These are phyloP conservation scores for Aspergillus sojae DNA, from an alignment of 2,329 filamentous ascomycete genomes.

Conservation along the genomic window DNA sequence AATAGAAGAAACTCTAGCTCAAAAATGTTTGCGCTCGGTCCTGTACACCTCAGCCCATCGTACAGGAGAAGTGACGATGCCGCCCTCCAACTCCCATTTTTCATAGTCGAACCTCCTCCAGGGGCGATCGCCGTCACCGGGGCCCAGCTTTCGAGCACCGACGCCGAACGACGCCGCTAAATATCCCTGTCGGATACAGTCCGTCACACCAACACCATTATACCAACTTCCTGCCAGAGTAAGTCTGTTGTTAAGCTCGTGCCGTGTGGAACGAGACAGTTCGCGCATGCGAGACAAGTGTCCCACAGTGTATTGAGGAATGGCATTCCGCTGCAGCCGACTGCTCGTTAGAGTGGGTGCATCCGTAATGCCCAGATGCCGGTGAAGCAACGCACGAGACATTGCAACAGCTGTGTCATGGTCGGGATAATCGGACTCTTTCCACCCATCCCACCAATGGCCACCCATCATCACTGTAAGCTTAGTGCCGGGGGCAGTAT, in stretches of 20 bases:
- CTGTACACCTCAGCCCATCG: constrained; percentile 16
- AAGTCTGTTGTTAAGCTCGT: constrained; percentile 64
- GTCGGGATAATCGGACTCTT: constrained; percentile 58
- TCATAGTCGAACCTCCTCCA: constrained; percentile 25
- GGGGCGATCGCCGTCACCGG: constrained; percentile 11
- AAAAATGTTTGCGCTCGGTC: constrained; percentile 17
- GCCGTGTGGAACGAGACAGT: constrained; percentile 58
- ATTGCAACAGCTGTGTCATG: constrained; percentile 68
- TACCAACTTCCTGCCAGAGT: constrained; percentile 64
- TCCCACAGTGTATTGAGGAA: constrained; percentile 86
- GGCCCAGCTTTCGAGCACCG: constrained; percentile 34
- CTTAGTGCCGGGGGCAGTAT: constrained; percentile 70
- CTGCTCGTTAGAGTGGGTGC: constrained; percentile 64
- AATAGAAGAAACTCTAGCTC: not conserved
- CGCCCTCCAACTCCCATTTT: constrained; percentile 35
- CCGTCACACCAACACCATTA: constrained; percentile 53
- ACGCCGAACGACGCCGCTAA: constrained; percentile 51
- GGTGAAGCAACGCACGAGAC: constrained; percentile 68
- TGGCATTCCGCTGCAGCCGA: constrained; percentile 69
- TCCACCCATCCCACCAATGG: constrained; percentile 79
- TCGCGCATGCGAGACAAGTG: constrained; percentile 66
- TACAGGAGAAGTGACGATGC: constrained; percentile 32
- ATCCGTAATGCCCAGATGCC: constrained; percentile 73
- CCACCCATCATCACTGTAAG: constrained; percentile 94
- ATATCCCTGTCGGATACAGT: constrained; percentile 60